A percentile compares a stretch with the other conserved stretches of the same genome.
Evolutionary conservation across 1,139 yeast genomes (phyloP).

Genomic region (Pichia sp.): DNA sequence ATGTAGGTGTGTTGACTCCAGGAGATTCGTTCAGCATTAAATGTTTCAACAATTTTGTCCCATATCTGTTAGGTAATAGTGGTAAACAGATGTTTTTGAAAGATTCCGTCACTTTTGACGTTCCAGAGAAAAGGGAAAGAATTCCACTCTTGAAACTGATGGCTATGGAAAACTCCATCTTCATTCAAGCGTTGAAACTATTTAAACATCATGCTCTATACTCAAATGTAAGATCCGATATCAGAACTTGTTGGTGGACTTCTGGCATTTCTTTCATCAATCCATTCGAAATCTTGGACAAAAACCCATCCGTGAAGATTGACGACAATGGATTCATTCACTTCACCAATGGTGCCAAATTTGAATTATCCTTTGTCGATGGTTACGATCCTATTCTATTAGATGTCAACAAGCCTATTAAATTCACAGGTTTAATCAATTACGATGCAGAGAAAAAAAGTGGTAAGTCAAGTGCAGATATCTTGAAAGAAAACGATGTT

Average conservation of each 20-base stretch:
- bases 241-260: conserved; percentile 77
- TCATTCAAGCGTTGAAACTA: conserved; percentile 44
- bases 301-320: conserved; percentile 22
- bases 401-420: conserved; percentile 36
- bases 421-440: conserved; percentile 20
- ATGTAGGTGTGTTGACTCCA: conserved; percentile 69
- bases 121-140: conserved; percentile 2
- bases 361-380: conserved; percentile 38
- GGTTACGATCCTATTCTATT: conserved; percentile 50
- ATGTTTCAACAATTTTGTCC: conserved; percentile 51
- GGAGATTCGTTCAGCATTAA: conserved; percentile 37
- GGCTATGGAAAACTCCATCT: conserved; percentile 54
- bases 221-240: conserved; percentile 72
- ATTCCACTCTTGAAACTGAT: conserved; percentile 50
- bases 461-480: conserved; percentile 13
- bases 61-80: conserved; percentile 58
- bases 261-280: conserved; percentile 60
- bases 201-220: conserved; percentile 54
- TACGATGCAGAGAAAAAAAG: no score
- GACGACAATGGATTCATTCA: conserved; percentile 27
- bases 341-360: conserved; percentile 32
- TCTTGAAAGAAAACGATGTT: background rate
- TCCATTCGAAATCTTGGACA: conserved; percentile 44
- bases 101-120: conserved; percentile 30
- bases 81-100: conserved; percentile 66